Base-by-base conservation (phyloP, 306 rosid genomes). In the Gillenia trifoliata region DNA sequence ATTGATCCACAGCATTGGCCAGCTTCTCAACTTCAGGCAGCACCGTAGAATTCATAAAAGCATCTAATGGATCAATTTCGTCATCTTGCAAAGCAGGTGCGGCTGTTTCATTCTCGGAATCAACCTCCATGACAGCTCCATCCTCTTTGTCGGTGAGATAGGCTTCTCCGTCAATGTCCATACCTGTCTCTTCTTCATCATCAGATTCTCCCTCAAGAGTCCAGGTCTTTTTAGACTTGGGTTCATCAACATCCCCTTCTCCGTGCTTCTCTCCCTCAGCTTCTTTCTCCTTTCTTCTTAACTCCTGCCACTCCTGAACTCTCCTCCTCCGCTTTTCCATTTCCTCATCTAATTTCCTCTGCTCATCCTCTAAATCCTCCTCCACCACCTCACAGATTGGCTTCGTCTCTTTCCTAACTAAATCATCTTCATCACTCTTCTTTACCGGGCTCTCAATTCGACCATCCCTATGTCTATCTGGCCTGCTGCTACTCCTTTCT, bases 191-290 rank as follows among this genome's bases (percentile, higher is more conserved):
- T 11, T 93, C 96, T 87, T 93, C 98, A 26, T 93, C 95, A 73
- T 93, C 98, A 69, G 95, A 93, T 69, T 93, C 98, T 76, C 98
- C 98, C 47, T 90, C 97, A 79, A 93, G 95, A 23, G 97, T 93
- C 98, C 95, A 90, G 20, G 95, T 41, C 86, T 89, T 91, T 62
- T 93, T 89, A 54, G 83, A 89, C 84, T 81, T 86, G 11, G 80
- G 91, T 85, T 86, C 91, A 50, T 79, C 85, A 50, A 75, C 83
- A 78, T 70, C 79, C 20, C 49, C 88, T 78, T 89, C 96, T 43
- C 87, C 93, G 11, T 59, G 88, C 62, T 91, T 91, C 76, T 89
- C 93, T 84, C 83, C 80, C 73, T 93, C 96, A 23, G 79, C 90
- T 74, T 88, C 97, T 81, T 93, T 97, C 77, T 87, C 82, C 84